A percentile compares a stretch with the other conserved stretches of the same genome.
These are phyloP conservation scores for Pseudozyma tsukubaensis DNA, from an alignment of 1,284 basidiomycete species.

Conservation along the genomic window DNA sequence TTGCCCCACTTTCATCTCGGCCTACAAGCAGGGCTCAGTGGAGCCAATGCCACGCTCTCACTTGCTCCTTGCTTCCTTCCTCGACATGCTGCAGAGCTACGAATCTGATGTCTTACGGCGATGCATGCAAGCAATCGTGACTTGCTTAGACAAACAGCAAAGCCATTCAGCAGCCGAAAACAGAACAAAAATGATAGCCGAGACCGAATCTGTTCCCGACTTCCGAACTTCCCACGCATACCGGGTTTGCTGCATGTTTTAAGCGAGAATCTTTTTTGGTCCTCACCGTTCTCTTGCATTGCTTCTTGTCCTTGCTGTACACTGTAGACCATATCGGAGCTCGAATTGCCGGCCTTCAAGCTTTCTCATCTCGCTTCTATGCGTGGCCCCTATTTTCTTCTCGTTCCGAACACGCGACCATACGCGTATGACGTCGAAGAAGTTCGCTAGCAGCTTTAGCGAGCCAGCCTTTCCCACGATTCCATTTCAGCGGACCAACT, in stretches of 20 bases:
- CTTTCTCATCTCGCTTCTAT: neutral
- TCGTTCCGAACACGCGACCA: neutral
- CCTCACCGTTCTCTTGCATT: neutral
- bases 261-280: neutral
- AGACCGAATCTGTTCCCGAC: neutral
- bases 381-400: neutral
- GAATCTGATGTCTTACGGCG: too few relatives aligned
- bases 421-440: too few relatives aligned
- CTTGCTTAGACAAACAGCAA: neutral
- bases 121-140: neutral
- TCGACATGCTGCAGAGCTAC: too few relatives aligned
- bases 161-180: neutral
- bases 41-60: too few relatives aligned
- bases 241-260: neutral
- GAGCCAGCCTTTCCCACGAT: too few relatives aligned
- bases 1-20: too few relatives aligned
- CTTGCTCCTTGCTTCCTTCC: too few relatives aligned
- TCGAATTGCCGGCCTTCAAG: neutral
- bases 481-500: too few relatives aligned
- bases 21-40: too few relatives aligned
- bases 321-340: neutral
- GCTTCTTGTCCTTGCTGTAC: neutral
- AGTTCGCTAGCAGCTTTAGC: too few relatives aligned
- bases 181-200: neutral
- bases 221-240: neutral